Percentiles rank a stretch among this genome's conserved stretches.
Conservation (phyloP, 164 flowering plant species). For the Warburgia ugandensis region DNA sequence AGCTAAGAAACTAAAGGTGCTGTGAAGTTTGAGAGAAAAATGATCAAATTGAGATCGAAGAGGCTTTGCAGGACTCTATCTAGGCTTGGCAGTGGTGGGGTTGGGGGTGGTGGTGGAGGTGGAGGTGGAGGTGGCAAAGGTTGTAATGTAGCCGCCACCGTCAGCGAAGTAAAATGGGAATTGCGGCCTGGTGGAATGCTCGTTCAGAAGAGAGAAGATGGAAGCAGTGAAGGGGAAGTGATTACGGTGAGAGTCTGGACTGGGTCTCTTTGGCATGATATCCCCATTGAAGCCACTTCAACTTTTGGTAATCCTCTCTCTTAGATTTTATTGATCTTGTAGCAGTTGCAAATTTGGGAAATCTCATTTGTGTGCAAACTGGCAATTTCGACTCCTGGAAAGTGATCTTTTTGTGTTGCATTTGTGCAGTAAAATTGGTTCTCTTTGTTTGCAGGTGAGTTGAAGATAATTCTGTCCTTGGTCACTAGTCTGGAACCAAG, state of each 20-base stretch:
- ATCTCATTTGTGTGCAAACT: too few species aligned
- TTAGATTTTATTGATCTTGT: background rate
- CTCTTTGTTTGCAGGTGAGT: conserved; percentile 37
- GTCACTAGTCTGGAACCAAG: conserved; percentile 56
- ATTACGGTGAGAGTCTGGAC: conserved; percentile 59
- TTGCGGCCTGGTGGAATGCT: conserved; percentile 88
- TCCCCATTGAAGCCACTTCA: conserved; percentile 68
- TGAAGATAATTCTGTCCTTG: conserved; percentile 61
- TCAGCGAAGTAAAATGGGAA: conserved; percentile 68
- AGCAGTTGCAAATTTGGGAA: background rate
- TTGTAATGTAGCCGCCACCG: conserved; percentile 1
- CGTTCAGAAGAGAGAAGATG: conserved; percentile 70
- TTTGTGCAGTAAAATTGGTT: background rate
- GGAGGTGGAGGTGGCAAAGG: conserved; percentile 12
- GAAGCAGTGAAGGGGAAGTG: conserved; percentile 27
- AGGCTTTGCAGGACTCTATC: conserved; percentile 43
- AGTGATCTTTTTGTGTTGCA: background rate
- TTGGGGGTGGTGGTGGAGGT: conserved; percentile 19
- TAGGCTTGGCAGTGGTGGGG: too few species aligned
- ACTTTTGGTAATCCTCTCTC: conserved; percentile 53
- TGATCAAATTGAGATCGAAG: conserved; percentile 64
- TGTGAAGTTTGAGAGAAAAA: conserved; percentile 3
- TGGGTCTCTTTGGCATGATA: conserved; percentile 54
- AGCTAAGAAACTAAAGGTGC: background rate
- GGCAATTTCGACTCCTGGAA: too few species aligned